These are phyloP conservation scores for Remersonia thermophila DNA, from an alignment of 2,329 filamentous ascomycete species.

Conservation along the genomic window DNA sequence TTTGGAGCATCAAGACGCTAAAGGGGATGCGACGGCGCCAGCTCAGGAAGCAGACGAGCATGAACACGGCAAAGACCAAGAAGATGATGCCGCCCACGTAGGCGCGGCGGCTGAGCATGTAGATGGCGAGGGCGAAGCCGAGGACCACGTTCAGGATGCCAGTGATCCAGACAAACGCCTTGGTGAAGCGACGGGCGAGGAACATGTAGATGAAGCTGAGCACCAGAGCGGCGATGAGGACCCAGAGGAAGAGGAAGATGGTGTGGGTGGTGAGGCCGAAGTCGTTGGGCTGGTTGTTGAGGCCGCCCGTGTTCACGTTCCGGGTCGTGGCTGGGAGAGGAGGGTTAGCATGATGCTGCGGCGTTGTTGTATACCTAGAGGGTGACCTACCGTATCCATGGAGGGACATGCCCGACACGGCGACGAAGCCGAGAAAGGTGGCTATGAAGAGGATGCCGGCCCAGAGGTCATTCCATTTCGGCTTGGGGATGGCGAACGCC, in stretches of 20 bases:
- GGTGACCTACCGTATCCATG: slow-evolving; percentile 50
- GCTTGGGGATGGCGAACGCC: slow-evolving; percentile 66
- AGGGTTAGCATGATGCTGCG: slow-evolving; percentile 1
- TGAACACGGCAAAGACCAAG: slow-evolving; percentile 68
- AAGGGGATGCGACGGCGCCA: slow-evolving; percentile 91
- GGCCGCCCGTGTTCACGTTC: slow-evolving; percentile 54
- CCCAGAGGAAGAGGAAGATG: slow-evolving; percentile 71
- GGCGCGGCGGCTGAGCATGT: slow-evolving; percentile 66
- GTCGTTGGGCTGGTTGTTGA: slow-evolving; percentile 55
- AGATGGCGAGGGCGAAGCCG: slow-evolving; percentile 74
- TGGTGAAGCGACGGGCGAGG: slow-evolving; percentile 64
- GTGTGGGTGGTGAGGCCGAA: slow-evolving; percentile 71
- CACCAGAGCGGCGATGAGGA: slow-evolving; percentile 59
- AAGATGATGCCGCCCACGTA: slow-evolving; percentile 83
- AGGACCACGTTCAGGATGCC: slow-evolving; percentile 78
- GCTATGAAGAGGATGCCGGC: slow-evolving; percentile 53
- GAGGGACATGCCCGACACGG: slow-evolving; percentile 62
- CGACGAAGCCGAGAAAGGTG: slow-evolving; percentile 49
- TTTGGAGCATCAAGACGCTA: slow-evolving; percentile 78
- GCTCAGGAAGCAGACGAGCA: slow-evolving; percentile 69
- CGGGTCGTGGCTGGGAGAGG: slow-evolving; percentile 36
- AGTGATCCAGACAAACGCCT: slow-evolving; percentile 85
- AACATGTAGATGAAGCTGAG: slow-evolving; percentile 69
- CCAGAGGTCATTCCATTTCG: slow-evolving; percentile 89
- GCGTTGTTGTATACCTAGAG: neutral